Conservation (phyloP, 108 stramenopile species). For the Skeletonema menzelii region DNA sequence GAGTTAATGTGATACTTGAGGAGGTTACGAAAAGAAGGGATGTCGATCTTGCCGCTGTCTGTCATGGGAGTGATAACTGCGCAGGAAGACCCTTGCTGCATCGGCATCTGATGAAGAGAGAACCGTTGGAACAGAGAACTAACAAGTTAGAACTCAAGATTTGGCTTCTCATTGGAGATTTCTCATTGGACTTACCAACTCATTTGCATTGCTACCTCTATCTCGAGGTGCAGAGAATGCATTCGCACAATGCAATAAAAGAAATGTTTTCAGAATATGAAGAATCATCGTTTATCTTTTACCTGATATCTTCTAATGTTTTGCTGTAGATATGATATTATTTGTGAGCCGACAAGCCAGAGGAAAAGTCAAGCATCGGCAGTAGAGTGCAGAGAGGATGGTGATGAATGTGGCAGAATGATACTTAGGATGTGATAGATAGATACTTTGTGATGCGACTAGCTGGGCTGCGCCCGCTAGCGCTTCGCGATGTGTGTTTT, state of each 20-base stretch:
- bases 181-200: slow-evolving; percentile 13
- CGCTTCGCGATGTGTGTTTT: too few species aligned
- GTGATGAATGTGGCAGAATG: too few species aligned
- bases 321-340: too few species aligned
- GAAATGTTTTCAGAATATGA: neutral
- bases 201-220: slow-evolving; percentile 24
- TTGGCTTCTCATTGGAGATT: slow-evolving; percentile 1
- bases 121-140: neutral
- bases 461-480: too few species aligned
- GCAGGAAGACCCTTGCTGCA: slow-evolving; percentile 70
- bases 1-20: slow-evolving; percentile 73
- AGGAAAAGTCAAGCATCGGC: too few species aligned
- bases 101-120: slow-evolving; percentile 18
- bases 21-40: slow-evolving; percentile 62
- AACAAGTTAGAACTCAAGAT: neutral
- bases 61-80: slow-evolving; percentile 92
- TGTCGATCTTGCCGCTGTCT: slow-evolving; percentile 68
- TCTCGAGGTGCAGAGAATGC: neutral
- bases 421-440: too few species aligned
- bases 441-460: too few species aligned
- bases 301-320: too few species aligned
- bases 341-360: too few species aligned
- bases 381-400: too few species aligned
- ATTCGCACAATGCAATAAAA: neutral
- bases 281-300: neutral